Conservation (phyloP, 2,329 filamentous ascomycete species). For the Fusarium sp. region DNA sequence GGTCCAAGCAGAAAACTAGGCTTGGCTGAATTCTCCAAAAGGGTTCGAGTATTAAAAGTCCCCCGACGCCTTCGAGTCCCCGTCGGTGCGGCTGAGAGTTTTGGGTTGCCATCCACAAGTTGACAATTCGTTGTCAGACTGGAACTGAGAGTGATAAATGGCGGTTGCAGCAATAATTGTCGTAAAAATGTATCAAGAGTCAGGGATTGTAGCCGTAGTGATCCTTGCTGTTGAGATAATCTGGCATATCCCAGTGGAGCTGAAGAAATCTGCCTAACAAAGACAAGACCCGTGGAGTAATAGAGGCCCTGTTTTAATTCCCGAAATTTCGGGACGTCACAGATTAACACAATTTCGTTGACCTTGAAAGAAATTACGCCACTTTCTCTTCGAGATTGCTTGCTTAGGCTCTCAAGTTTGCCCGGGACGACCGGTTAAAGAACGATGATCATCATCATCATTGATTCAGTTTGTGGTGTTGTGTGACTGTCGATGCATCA, state of each 20-base stretch:
- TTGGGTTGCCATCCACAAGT: neutral
- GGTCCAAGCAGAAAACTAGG: constrained; percentile 28
- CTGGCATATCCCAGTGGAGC: constrained; percentile 16
- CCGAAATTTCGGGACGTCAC: constrained; percentile 36
- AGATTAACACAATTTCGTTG: constrained; percentile 19
- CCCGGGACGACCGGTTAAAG: constrained; percentile 21
- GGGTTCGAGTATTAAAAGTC: constrained; percentile 27
- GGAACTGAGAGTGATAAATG: neutral
- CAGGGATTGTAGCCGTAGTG: neutral
- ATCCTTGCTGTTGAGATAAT: constrained; percentile 19
- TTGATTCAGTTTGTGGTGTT: neutral
- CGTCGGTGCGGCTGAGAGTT: constrained; percentile 14
- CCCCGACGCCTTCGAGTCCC: constrained; percentile 20
- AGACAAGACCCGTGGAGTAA: constrained; percentile 26
- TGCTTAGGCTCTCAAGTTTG: neutral
- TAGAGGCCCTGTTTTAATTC: constrained; percentile 21
- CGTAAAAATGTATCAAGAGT: neutral
- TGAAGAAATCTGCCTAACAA: constrained; percentile 6
- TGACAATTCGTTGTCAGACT: neutral
- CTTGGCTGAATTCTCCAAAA: constrained; percentile 29
- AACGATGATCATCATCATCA: neutral
- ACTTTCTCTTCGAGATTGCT: constrained; percentile 17
- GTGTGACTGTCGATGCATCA: constrained; percentile 15
- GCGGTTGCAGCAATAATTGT: neutral
- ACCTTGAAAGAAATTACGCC: constrained; percentile 26